phyloP scores from a whole-genome alignment of 2,329 filamentous ascomycete species.

The Botryotinia narcissicola region DNA sequence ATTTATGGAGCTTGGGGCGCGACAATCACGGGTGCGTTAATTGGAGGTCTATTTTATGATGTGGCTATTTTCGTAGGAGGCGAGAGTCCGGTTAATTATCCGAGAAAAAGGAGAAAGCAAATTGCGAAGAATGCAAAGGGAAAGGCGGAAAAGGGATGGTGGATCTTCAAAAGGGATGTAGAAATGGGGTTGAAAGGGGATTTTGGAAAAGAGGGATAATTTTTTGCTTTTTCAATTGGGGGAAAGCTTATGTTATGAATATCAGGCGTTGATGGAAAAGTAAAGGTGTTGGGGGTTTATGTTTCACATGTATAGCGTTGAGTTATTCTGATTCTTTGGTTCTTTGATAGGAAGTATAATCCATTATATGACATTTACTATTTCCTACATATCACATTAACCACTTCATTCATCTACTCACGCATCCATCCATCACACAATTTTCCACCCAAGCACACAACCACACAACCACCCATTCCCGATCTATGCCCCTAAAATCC shows the following conservation, averaged over 20 bases:
- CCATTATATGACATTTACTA: too few species aligned
- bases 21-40: slow-evolving; percentile 41
- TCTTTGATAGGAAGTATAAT: too few species aligned
- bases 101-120: slow-evolving; percentile 39
- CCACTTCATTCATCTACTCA: too few species aligned
- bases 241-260: accelerated
- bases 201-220: background rate
- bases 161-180: slow-evolving; percentile 12
- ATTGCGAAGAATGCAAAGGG: slow-evolving; percentile 40
- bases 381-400: too few species aligned
- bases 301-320: background rate
- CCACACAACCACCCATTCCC: background rate
- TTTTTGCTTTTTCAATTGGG: background rate
- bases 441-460: too few species aligned
- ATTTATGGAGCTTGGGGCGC: slow-evolving; percentile 46
- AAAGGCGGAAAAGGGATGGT: slow-evolving; percentile 45
- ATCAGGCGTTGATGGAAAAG: background rate
- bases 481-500: background rate
- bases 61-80: slow-evolving; percentile 50
- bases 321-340: background rate
- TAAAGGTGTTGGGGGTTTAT: background rate
- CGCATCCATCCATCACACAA: background rate
- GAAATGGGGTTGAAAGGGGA: background rate
- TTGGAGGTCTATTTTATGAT: slow-evolving; percentile 50
- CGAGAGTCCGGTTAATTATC: slow-evolving; percentile 51